Conservation (phyloP, 176 grass and related monocot species). For the Ensete glaucum region DNA sequence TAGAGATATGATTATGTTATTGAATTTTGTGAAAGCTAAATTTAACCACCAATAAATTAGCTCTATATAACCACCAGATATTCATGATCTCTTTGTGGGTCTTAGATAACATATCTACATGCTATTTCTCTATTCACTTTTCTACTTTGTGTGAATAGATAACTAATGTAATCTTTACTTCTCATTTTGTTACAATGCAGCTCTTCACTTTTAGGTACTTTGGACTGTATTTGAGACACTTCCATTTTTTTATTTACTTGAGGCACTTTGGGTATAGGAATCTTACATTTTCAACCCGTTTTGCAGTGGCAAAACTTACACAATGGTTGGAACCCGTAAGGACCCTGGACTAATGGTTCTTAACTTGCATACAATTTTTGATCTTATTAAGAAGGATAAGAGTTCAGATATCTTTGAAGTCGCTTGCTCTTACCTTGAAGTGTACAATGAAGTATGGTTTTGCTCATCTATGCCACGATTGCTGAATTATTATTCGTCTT, state of each 20-base stretch:
- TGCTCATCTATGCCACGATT: background rate
- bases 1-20: background rate
- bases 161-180: background rate
- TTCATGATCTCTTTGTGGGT: background rate
- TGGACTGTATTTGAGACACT: too few species aligned
- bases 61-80: background rate
- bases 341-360: constrained; percentile 99
- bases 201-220: too few species aligned
- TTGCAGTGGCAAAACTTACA: constrained; percentile 97
- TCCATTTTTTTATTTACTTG: background rate
- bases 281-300: constrained; percentile 12
- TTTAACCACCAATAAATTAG: background rate
- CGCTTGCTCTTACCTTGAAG: constrained; percentile 96
- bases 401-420: constrained; percentile 80
- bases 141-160: background rate
- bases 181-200: too few species aligned
- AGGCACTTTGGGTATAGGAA: constrained; percentile 4
- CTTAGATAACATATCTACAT: background rate
- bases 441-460: constrained; percentile 83
- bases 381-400: constrained; percentile 73
- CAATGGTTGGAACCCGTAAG: constrained; percentile 78
- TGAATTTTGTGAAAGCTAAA: background rate
- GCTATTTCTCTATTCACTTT: background rate
- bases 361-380: constrained; percentile 94
- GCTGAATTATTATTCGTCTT: background rate